Evolutionary conservation across 495 filamentous ascomycete species (phyloP), one percentile per base, ranked within the genome.

Genomic region (Aspergillus wentii): DNA sequence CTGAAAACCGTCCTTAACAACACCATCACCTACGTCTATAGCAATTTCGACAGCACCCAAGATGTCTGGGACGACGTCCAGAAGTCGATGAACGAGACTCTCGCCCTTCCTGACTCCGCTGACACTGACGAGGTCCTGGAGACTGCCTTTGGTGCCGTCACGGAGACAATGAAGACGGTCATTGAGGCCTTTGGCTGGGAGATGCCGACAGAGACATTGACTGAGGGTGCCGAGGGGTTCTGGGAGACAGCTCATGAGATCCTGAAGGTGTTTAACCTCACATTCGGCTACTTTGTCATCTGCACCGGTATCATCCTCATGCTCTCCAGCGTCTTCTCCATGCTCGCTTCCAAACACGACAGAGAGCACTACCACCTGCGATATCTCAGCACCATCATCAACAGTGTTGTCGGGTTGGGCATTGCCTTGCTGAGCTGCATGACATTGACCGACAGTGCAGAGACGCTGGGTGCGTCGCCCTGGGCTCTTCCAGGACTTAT

Each of bases 151-250:
- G n/a, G n/a, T n/a, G n/a, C n/a, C n/a, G n/a, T n/a, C n/a, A n/a
- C n/a, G n/a, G n/a, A n/a, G n/a, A n/a, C n/a, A n/a, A n/a, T n/a
- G n/a, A n/a, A n/a, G n/a, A n/a, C n/a, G 2, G 21, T 37, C 14
- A 28, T 37, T 17, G 11, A 37, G 34, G 22, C 10, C 7, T 37
- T 37, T 16, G 34, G 34, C 21, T 37, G 22, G 34, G 34, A 37
- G 34, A 17, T 25, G 6, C 34, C 34, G 1, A 22, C 15, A 1
- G 34, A 37, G 34, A 17, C 13, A 21, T 1, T 17, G 4, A 25
- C 22, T 15, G 20, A 26, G 22, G 34, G 21, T 5, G 11, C 17
- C 13, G 34, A 37, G 22, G 34, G 21, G 0, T 25, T 37, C n/a
- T n/a, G n/a, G n/a, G n/a, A n/a, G n/a, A n/a, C n/a, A n/a, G n/a